phyloP scores from a whole-genome alignment of 2,329 filamentous ascomycete genomes.

The Phialophora expanda region DNA sequence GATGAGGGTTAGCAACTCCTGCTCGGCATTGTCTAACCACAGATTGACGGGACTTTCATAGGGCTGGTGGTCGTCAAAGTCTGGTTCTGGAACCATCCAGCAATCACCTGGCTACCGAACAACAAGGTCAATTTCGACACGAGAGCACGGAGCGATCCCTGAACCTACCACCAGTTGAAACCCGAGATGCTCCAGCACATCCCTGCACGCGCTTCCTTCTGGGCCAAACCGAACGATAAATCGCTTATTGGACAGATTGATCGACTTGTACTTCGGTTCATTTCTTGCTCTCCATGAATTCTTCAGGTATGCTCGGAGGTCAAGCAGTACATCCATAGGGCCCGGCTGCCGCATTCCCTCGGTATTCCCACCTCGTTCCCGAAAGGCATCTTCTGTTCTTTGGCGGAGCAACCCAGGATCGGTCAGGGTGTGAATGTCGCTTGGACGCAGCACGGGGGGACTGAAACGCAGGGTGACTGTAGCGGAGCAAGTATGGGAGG shows the following conservation, averaged over 20 bases:
- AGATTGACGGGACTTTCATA: slow-evolving; percentile 50
- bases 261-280: slow-evolving; percentile 47
- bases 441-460: slow-evolving; percentile 57
- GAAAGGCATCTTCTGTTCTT: slow-evolving; percentile 60
- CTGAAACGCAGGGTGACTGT: slow-evolving; percentile 59
- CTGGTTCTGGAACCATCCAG: slow-evolving; percentile 52
- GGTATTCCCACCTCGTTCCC: slow-evolving; percentile 31
- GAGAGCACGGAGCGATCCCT: slow-evolving; percentile 1
- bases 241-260: slow-evolving; percentile 66
- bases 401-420: slow-evolving; percentile 58
- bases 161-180: slow-evolving; percentile 58
- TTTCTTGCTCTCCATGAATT: slow-evolving; percentile 61
- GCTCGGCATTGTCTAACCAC: slow-evolving; percentile 64
- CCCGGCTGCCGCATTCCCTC: slow-evolving; percentile 58
- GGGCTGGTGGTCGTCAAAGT: slow-evolving; percentile 44
- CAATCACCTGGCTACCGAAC: slow-evolving; percentile 41
- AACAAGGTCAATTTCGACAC: slow-evolving; percentile 18
- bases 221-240: slow-evolving; percentile 68
- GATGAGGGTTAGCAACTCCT: slow-evolving; percentile 63
- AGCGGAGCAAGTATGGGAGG: slow-evolving; percentile 61
- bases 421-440: slow-evolving; percentile 59
- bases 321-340: slow-evolving; percentile 61
- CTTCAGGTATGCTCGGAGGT: slow-evolving; percentile 63
- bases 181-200: slow-evolving; percentile 62
- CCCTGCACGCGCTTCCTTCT: slow-evolving; percentile 59